These are phyloP conservation scores for Fibroporia radiculosa DNA, from an alignment of 768 basidiomycete genomes.

Conservation along the genomic window DNA sequence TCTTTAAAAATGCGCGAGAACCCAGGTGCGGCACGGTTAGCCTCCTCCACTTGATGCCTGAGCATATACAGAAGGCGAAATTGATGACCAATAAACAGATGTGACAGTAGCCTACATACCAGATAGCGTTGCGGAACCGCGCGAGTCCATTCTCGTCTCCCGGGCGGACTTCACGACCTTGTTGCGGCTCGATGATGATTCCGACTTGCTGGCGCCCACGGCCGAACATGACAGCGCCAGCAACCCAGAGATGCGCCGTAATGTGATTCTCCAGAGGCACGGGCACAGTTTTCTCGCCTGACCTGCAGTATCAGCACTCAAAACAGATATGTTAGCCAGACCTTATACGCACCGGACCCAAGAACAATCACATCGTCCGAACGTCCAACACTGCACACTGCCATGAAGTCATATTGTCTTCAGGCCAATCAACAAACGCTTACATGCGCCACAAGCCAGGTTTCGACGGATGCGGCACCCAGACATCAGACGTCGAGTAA, in stretches of 20 bases:
- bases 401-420: not conserved
- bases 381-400: slow-evolving; percentile 22
- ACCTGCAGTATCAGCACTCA: not conserved
- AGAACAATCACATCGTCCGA: slow-evolving; percentile 38
- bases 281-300: slow-evolving; percentile 27
- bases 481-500: slow-evolving; percentile 15
- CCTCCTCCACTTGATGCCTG: slow-evolving; percentile 22
- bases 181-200: slow-evolving; percentile 29
- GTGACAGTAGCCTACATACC: too few species aligned
- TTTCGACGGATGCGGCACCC: slow-evolving; percentile 12
- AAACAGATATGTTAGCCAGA: not conserved
- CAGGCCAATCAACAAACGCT: not conserved
- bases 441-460: slow-evolving; percentile 22
- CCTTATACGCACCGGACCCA: slow-evolving; percentile 3
- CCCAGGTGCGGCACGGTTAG: slow-evolving; percentile 17
- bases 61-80: not conserved
- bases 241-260: slow-evolving; percentile 22
- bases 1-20: slow-evolving; percentile 37
- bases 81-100: not conserved
- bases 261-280: slow-evolving; percentile 20
- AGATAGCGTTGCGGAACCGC: slow-evolving; percentile 27
- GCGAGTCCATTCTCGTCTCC: slow-evolving; percentile 17
- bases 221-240: slow-evolving; percentile 31
- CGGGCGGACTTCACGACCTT: slow-evolving; percentile 21
- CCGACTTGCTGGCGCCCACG: slow-evolving; percentile 29